Percentiles rank a stretch among this genome's conserved stretches.
phyloP scores from a whole-genome alignment of 345 rosid species.

The Cardiospermum halicacabum region DNA sequence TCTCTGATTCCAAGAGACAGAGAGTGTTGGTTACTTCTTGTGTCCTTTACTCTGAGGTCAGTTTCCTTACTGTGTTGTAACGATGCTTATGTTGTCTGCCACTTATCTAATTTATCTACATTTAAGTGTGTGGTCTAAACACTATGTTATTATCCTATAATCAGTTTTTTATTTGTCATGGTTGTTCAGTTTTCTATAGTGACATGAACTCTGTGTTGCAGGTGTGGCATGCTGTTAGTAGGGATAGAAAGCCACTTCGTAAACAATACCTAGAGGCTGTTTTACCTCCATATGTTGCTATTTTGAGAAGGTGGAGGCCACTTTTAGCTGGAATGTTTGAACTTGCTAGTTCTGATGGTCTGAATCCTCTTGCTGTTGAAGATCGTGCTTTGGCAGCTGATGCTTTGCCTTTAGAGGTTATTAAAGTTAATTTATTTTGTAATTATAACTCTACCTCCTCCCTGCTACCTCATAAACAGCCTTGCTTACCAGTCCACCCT shows the following conservation, averaged over 20 bases:
- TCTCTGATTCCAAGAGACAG: conserved; percentile 95
- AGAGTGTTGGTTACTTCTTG: conserved; percentile 96
- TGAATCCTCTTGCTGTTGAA: conserved; percentile 92
- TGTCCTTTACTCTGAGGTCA: conserved; percentile 97
- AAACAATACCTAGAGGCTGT: conserved; percentile 91
- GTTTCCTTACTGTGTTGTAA: conserved; percentile 27
- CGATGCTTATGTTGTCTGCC: conserved; percentile 13
- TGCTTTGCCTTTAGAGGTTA: conserved; percentile 86
- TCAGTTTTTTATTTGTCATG: conserved; percentile 11
- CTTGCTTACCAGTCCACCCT: background rate
- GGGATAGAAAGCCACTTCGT: conserved; percentile 80
- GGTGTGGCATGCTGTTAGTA: conserved; percentile 96
- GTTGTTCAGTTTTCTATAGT: conserved; percentile 11
- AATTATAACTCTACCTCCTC: no score
- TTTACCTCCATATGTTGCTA: conserved; percentile 95
- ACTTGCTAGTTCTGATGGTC: conserved; percentile 93
- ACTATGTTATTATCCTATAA: conserved; percentile 8
- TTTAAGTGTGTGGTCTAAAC: conserved; percentile 14
- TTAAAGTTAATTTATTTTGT: conserved; percentile 18
- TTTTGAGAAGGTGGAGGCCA: conserved; percentile 97
- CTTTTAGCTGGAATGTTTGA: conserved; percentile 96
- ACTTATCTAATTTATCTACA: conserved; percentile 12
- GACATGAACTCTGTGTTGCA: conserved; percentile 30
- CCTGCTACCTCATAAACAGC: background rate
- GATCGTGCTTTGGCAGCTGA: conserved; percentile 97